These are phyloP conservation scores for Alternaria panax DNA, from an alignment of 2,329 filamentous ascomycete genomes.

Conservation along the genomic window DNA sequence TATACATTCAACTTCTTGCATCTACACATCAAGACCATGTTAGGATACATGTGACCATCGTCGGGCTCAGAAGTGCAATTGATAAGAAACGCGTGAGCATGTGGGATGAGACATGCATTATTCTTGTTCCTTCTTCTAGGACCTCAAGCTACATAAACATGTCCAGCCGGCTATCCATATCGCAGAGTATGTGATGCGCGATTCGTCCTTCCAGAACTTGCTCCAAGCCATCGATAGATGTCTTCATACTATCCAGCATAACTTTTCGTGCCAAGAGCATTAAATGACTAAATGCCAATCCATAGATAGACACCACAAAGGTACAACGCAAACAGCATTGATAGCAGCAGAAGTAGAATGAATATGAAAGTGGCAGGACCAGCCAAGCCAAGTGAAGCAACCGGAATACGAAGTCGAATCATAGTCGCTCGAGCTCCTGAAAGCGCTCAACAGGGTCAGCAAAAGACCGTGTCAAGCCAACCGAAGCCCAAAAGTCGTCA, in stretches of 20 bases:
- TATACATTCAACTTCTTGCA: conserved; percentile 1
- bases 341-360: not conserved
- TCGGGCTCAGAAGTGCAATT: not conserved
- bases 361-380: conserved; percentile 7
- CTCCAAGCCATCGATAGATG: not conserved
- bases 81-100: not conserved
- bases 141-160: not conserved
- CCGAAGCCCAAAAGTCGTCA: conserved; percentile 76
- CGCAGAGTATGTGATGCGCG: not conserved
- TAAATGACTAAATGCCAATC: not conserved
- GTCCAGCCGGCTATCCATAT: not conserved
- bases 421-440: conserved; percentile 42
- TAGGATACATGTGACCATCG: not conserved
- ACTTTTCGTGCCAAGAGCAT: conserved; percentile 2
- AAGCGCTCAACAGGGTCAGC: conserved; percentile 46
- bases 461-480: conserved; percentile 50
- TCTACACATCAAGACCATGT: not conserved
- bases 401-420: conserved; percentile 3
- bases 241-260: not conserved
- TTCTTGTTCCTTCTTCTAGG: not conserved
- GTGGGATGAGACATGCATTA: not conserved
- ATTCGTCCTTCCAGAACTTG: not conserved
- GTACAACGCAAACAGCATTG: not conserved
- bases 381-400: conserved; percentile 1
- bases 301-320: not conserved